Percentiles rank a stretch among this genome's conserved stretches.
Conservation (phyloP, 2,329 filamentous ascomycete genomes). For the Fusarium compactum region DNA sequence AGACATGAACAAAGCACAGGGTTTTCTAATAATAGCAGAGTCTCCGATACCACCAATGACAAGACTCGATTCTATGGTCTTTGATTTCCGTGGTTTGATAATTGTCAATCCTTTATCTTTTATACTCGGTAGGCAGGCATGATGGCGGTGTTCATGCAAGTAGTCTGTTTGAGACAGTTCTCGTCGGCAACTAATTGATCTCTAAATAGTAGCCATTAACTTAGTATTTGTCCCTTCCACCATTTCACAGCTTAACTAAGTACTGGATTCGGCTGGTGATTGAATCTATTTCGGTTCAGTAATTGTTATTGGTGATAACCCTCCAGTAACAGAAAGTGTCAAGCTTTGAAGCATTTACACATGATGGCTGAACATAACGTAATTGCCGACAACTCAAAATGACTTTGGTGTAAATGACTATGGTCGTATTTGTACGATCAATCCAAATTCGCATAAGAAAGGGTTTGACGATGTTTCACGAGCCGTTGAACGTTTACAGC, state of each 20-base stretch:
- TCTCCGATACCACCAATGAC: background rate
- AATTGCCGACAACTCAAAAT: background rate
- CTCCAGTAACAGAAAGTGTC: background rate
- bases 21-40: slow-evolving; percentile 1
- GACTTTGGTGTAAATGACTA: background rate
- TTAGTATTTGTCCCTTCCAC: background rate
- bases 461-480: slow-evolving; percentile 22
- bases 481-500: slow-evolving; percentile 15
- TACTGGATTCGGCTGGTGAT: background rate
- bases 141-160: slow-evolving; percentile 3
- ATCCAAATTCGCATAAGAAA: slow-evolving; percentile 12
- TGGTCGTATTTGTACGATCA: background rate
- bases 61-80: background rate
- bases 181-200: slow-evolving; percentile 15
- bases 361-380: background rate
- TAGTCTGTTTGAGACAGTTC: slow-evolving; percentile 12
- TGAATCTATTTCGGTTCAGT: background rate
- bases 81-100: background rate
- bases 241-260: background rate
- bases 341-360: background rate
- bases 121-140: background rate
- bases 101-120: background rate
- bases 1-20: background rate
- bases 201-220: background rate
- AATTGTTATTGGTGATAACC: background rate